These are phyloP conservation scores for Pyricularia grisea DNA, from an alignment of 2,329 filamentous ascomycete genomes.

Conservation along the genomic window DNA sequence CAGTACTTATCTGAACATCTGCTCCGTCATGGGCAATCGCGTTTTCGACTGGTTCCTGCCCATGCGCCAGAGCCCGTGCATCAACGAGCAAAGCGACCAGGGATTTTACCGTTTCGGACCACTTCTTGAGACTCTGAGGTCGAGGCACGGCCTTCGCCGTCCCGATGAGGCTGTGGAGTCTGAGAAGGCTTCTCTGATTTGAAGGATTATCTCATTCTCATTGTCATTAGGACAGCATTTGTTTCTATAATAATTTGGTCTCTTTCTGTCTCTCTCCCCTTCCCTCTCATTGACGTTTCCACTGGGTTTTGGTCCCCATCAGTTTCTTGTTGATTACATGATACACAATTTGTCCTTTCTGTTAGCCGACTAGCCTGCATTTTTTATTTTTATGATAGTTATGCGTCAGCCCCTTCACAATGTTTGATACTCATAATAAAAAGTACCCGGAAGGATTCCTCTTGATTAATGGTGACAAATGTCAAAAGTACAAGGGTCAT, in stretches of 20 bases:
- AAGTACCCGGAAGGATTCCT: background rate
- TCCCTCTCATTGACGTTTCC: background rate
- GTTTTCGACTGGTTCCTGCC: slow-evolving; percentile 74
- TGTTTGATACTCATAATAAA: background rate
- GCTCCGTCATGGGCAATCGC: slow-evolving; percentile 66
- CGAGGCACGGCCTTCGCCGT: slow-evolving; percentile 24
- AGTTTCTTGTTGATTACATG: background rate
- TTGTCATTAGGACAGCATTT: background rate
- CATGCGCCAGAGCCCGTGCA: slow-evolving; percentile 64
- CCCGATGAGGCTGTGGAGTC: background rate
- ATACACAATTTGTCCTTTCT: background rate
- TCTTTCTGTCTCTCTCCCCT: too few species aligned
- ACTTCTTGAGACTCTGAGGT: slow-evolving; percentile 46
- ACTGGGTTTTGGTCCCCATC: background rate
- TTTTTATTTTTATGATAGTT: background rate
- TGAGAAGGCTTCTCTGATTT: slow-evolving; percentile 1
- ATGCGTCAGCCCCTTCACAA: background rate
- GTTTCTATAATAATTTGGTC: background rate
- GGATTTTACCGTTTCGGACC: slow-evolving; percentile 62
- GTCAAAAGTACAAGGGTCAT: background rate
- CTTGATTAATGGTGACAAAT: background rate
- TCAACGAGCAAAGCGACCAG: slow-evolving; percentile 52
- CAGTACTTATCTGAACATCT: slow-evolving; percentile 54
- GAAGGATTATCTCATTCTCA: background rate
- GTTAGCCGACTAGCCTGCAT: background rate